Conservation (phyloP, 2,329 filamentous ascomycete species). For the Penicillium sp. region DNA sequence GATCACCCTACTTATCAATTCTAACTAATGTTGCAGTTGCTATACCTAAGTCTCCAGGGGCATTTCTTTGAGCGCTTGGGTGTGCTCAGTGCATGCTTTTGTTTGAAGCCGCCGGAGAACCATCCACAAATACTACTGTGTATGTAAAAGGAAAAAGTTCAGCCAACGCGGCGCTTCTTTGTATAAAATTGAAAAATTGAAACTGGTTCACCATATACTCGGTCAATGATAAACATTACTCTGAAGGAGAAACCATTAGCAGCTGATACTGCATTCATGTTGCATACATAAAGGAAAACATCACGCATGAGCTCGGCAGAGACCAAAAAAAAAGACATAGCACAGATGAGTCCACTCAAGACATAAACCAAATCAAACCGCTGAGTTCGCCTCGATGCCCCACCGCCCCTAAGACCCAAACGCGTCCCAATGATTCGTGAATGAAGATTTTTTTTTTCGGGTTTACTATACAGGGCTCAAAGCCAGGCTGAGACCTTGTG, state of each 20-base stretch:
- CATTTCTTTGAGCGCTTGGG: no score
- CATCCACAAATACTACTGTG: background rate
- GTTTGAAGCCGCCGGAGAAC: no score
- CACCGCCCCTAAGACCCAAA: conserved; percentile 35
- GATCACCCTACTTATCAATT: background rate
- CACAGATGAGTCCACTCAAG: conserved; percentile 27
- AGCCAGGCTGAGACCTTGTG: conserved; percentile 25
- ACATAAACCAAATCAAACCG: conserved; percentile 35
- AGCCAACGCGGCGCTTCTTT: background rate
- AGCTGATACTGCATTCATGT: conserved; percentile 18
- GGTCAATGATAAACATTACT: background rate
- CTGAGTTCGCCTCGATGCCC: conserved; percentile 43
- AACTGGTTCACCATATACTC: background rate
- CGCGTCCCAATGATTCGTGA: conserved; percentile 38
- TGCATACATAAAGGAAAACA: conserved; percentile 17
- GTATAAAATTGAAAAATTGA: background rate
- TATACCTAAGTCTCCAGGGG: no score
- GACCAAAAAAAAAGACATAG: conserved; percentile 23
- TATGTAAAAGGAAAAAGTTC: background rate
- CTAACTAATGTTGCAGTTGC: no score
- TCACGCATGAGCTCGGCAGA: conserved; percentile 22
- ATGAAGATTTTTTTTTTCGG: conserved; percentile 28
- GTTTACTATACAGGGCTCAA: conserved; percentile 42
- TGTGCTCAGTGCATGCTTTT: no score
- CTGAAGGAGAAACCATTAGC: conserved; percentile 13